These are phyloP conservation scores for Fusarium sp. DNA, from an alignment of 2,329 filamentous ascomycete genomes.

Conservation along the genomic window DNA sequence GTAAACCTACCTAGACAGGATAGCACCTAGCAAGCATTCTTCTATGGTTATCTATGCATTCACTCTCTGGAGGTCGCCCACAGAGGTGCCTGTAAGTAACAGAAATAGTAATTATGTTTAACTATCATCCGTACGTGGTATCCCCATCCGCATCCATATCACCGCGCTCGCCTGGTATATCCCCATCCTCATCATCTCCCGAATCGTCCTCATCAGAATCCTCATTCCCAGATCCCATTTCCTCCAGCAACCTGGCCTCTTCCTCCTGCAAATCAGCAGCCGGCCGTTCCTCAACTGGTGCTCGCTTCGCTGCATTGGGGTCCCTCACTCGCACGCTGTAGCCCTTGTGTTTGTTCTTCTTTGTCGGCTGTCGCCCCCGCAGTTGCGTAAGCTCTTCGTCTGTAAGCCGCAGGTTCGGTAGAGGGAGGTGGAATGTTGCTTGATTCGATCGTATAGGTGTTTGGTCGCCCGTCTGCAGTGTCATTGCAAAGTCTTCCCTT, in stretches of 20 bases:
- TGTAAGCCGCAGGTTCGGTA: constrained; percentile 52
- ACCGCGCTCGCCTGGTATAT: constrained; percentile 20
- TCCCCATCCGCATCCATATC: constrained; percentile 27
- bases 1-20: no score
- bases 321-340: constrained; percentile 51
- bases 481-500: constrained; percentile 51
- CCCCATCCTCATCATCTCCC: constrained; percentile 41
- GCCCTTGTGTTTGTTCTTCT: constrained; percentile 51
- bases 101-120: no score
- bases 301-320: constrained; percentile 33
- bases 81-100: no score
- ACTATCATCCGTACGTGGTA: constrained; percentile 15
- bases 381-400: constrained; percentile 51
- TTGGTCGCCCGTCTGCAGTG: constrained; percentile 50
- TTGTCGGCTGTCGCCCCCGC: constrained; percentile 50
- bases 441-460: constrained; percentile 49
- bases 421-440: constrained; percentile 49
- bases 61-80: no score
- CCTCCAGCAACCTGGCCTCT: constrained; percentile 38
- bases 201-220: constrained; percentile 47
- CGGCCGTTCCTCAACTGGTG: constrained; percentile 29
- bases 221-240: constrained; percentile 42
- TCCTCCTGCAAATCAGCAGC: constrained; percentile 42
- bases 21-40: no score
- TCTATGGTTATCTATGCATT: no score